A percentile compares a stretch with the other conserved stretches of the same genome.
Conservation (phyloP, 768 basidiomycete genomes). For the Myochromella boudieri region DNA sequence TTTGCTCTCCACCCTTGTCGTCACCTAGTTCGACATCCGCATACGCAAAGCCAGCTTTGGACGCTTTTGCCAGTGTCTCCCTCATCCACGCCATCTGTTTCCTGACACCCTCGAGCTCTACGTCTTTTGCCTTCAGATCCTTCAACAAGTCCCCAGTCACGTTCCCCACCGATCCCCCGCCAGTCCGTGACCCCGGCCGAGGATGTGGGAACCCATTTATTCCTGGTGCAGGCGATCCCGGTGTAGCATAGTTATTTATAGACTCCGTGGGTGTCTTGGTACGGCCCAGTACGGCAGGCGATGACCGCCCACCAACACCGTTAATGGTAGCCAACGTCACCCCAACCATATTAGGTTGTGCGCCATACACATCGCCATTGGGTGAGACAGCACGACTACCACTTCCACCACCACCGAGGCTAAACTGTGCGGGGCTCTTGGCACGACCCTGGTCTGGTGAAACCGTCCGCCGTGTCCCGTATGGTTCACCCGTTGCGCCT, state of each 20-base stretch:
- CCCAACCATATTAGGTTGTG: conserved; percentile 51
- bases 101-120: conserved; percentile 74
- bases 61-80: conserved; percentile 73
- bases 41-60: conserved; percentile 75
- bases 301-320: conserved; percentile 37
- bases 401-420: conserved; percentile 44
- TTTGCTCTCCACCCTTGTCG: conserved; percentile 38
- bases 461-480: conserved; percentile 39
- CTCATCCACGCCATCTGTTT: conserved; percentile 86
- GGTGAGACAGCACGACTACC: conserved; percentile 66
- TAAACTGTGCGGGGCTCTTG: conserved; percentile 55
- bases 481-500: conserved; percentile 39
- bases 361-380: conserved; percentile 24
- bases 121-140: conserved; percentile 81
- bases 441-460: conserved; percentile 59
- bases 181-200: conserved; percentile 37
- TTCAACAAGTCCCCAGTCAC: conserved; percentile 73
- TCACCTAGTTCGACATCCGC: conserved; percentile 43
- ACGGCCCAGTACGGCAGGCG: conserved; percentile 46
- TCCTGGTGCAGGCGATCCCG: conserved; percentile 45
- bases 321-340: conserved; percentile 51
- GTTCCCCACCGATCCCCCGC: conserved; percentile 61
- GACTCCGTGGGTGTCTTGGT: conserved; percentile 48
- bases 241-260: conserved; percentile 57
- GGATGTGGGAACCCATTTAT: conserved; percentile 44